Evolutionary conservation across 176 grass and related monocot genomes (phyloP).

Genomic region (Poa annua): DNA sequence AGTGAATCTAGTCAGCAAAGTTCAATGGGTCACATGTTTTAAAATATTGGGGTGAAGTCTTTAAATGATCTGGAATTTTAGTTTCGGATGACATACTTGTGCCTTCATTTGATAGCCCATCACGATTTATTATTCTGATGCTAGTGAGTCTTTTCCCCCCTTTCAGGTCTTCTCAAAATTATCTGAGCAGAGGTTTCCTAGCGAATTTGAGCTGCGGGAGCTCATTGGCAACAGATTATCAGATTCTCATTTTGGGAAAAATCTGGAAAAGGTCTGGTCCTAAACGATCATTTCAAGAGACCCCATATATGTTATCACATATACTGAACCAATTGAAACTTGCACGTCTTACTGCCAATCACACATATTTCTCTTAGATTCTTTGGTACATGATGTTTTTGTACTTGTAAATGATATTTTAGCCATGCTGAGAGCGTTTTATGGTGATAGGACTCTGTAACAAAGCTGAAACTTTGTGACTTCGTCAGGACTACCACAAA

Average conservation of each 20-base stretch:
- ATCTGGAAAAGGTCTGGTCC: constrained; percentile 50
- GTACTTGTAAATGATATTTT: constrained; percentile 40
- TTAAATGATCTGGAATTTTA: background rate
- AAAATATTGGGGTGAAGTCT: background rate
- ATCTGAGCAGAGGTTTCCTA: constrained; percentile 81
- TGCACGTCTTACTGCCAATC: background rate
- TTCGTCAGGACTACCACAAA: background rate
- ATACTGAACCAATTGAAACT: constrained; percentile 3
- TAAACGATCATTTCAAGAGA: constrained; percentile 21
- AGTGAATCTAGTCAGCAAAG: background rate
- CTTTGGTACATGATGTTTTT: background rate
- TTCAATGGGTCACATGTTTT: background rate
- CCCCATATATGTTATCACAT: constrained; percentile 21
- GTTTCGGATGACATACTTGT: background rate
- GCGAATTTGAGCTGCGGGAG: constrained; percentile 78
- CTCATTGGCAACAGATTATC: constrained; percentile 70
- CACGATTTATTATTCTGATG: constrained; percentile 13
- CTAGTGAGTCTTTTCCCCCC: constrained; percentile 29
- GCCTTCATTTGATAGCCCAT: background rate
- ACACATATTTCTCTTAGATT: background rate
- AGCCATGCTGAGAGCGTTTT: background rate
- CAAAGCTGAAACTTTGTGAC: constrained; percentile 1
- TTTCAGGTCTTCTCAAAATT: constrained; percentile 98
- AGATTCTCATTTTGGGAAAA: constrained; percentile 54
- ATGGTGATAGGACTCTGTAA: constrained; percentile 25